phyloP scores from a whole-genome alignment of 495 filamentous ascomycete genomes.

The Neurospora sp. region DNA sequence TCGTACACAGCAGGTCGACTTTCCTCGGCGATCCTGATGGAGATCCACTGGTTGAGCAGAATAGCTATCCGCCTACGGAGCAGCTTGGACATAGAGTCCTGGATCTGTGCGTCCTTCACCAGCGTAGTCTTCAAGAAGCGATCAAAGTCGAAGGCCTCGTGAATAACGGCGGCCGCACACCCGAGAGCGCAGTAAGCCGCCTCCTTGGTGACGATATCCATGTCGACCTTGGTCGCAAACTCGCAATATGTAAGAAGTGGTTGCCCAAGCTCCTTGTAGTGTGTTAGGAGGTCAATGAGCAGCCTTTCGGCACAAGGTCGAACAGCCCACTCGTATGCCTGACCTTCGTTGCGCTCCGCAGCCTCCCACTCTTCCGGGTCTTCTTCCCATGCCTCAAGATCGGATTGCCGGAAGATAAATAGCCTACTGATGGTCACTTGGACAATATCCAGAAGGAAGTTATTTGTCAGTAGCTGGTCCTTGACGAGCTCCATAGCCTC shows the following conservation, averaged over 20 bases:
- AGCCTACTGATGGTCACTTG: slow-evolving; percentile 76
- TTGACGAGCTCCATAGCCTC: slow-evolving; percentile 55
- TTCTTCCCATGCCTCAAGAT: slow-evolving; percentile 84
- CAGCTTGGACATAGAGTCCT: slow-evolving; percentile 68
- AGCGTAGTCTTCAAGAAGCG: slow-evolving; percentile 63
- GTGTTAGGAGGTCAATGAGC: slow-evolving; percentile 80
- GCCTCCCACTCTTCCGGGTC: slow-evolving; percentile 90
- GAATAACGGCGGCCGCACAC: slow-evolving; percentile 66
- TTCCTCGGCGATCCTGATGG: slow-evolving; percentile 54
- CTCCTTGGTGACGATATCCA: slow-evolving; percentile 76
- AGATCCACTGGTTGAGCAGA: slow-evolving; percentile 79
- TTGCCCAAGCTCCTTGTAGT: slow-evolving; percentile 67
- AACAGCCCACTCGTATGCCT: slow-evolving; percentile 80
- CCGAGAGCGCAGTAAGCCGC: slow-evolving; percentile 90
- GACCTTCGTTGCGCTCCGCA: slow-evolving; percentile 65
- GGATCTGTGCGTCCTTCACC: slow-evolving; percentile 66
- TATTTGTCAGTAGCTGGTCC: slow-evolving; percentile 58
- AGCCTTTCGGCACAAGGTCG: slow-evolving; percentile 87
- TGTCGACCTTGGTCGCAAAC: slow-evolving; percentile 53
- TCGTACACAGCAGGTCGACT: slow-evolving; percentile 69
- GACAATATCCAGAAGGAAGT: slow-evolving; percentile 67
- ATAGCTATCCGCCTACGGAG: slow-evolving; percentile 84
- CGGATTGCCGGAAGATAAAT: slow-evolving; percentile 75
- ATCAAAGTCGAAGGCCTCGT: slow-evolving; percentile 66
- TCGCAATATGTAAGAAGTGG: slow-evolving; percentile 73